These are phyloP conservation scores for Begonia peltatifolia DNA, from an alignment of 306 rosid genomes.

Conservation along the genomic window DNA sequence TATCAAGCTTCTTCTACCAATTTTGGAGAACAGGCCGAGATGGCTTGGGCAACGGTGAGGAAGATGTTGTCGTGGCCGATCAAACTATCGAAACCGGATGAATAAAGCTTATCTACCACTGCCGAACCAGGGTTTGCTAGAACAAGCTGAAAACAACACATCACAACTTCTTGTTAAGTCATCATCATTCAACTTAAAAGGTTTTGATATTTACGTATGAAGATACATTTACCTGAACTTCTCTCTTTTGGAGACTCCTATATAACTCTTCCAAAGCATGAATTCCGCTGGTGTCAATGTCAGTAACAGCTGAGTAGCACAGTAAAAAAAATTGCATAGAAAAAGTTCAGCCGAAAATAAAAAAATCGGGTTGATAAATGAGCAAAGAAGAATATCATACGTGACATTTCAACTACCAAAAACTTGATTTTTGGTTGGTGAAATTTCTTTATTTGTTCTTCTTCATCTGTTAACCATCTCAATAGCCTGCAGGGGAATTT, in stretches of 20 bases:
- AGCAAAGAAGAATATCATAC: conserved; percentile 24
- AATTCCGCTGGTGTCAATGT: conserved; percentile 91
- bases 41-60: conserved; percentile 79
- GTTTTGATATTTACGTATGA: background rate
- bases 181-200: background rate
- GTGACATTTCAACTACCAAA: conserved; percentile 89
- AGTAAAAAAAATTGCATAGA: too few species aligned
- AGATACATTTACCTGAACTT: conserved; percentile 34
- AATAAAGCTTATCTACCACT: conserved; percentile 70
- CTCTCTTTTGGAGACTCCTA: conserved; percentile 60
- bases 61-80: conserved; percentile 70
- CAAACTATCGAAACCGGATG: conserved; percentile 33
- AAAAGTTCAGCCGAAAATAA: background rate
- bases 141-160: conserved; percentile 42
- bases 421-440: conserved; percentile 44
- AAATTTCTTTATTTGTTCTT: conserved; percentile 34
- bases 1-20: conserved; percentile 34
- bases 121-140: conserved; percentile 74
- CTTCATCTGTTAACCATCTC: conserved; percentile 83
- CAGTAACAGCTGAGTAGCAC: conserved; percentile 55
- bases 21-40: conserved; percentile 54
- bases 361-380: background rate
- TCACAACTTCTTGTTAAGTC: background rate
- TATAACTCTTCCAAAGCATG: conserved; percentile 82
- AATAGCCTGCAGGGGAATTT: conserved; percentile 41